Evolutionary conservation across 768 basidiomycete species (phyloP).

Genomic region (Tricholoma terreum): DNA sequence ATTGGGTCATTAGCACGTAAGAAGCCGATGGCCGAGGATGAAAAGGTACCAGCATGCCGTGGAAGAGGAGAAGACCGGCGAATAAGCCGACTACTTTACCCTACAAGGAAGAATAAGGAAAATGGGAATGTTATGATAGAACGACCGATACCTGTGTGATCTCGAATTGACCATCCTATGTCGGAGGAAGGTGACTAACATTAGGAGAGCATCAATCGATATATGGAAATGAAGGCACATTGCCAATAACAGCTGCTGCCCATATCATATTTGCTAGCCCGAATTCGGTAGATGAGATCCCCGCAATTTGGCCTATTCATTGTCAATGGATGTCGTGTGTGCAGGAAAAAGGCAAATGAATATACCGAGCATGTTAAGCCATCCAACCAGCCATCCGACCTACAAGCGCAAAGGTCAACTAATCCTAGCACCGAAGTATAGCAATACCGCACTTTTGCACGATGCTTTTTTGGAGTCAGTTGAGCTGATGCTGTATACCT

Average conservation of each 20-base stretch:
- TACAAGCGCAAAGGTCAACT: constrained; percentile 16
- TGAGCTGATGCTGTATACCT: constrained; percentile 84
- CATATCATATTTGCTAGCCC: constrained; percentile 77
- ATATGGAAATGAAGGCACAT: constrained; percentile 26
- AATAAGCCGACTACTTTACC: constrained; percentile 81
- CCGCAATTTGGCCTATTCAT: constrained; percentile 69
- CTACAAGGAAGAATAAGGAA: constrained; percentile 14
- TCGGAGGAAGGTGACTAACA: constrained; percentile 1
- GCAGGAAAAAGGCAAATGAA: constrained; percentile 1
- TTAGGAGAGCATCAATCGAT: constrained; percentile 4
- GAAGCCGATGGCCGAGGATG: constrained; percentile 14
- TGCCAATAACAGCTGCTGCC: constrained; percentile 67
- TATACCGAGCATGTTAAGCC: constrained; percentile 77
- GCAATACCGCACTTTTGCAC: constrained; percentile 49
- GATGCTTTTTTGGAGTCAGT: constrained; percentile 59
- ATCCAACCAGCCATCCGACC: constrained; percentile 79
- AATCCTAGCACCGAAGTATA: background rate
- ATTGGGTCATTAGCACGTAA: background rate
- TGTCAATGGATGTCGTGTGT: background rate
- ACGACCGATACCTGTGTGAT: constrained; percentile 45
- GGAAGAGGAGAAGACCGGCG: constrained; percentile 68
- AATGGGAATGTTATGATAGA: background rate
- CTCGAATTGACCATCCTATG: constrained; percentile 51
- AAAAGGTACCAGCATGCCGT: constrained; percentile 58
- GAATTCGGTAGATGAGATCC: constrained; percentile 83